These are phyloP conservation scores for Leucoagaricus sp. DNA, from an alignment of 1,284 basidiomycete species.

Conservation along the genomic window DNA sequence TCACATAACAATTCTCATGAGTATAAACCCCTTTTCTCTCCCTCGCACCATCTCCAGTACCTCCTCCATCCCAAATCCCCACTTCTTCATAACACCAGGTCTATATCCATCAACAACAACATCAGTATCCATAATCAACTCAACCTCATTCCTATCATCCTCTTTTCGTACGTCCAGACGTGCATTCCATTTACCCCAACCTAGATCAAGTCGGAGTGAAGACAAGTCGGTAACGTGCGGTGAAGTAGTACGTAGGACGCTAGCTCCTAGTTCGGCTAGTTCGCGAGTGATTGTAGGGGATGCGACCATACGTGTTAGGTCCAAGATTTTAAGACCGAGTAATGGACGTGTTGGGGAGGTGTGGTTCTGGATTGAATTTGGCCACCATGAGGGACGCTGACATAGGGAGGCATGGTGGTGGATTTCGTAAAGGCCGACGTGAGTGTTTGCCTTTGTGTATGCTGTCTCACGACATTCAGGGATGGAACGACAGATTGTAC, in stretches of 20 bases:
- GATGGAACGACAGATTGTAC: constrained; percentile 19
- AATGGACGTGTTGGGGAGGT: too few species aligned
- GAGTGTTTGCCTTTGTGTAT: constrained; percentile 23
- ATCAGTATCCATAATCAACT: constrained; percentile 27
- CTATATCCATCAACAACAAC: constrained; percentile 32
- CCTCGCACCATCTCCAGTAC: constrained; percentile 24
- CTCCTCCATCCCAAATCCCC: constrained; percentile 30
- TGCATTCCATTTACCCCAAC: constrained; percentile 31
- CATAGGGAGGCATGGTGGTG: constrained; percentile 22
- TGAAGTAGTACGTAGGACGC: constrained; percentile 28
- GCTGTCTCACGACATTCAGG: constrained; percentile 20
- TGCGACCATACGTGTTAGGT: constrained; percentile 31
- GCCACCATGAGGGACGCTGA: constrained; percentile 22
- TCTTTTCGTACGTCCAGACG: constrained; percentile 26
- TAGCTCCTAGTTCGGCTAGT: constrained; percentile 30
- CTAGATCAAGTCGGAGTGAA: constrained; percentile 24
- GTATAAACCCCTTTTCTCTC: constrained; percentile 27
- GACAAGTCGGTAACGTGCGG: constrained; percentile 27
- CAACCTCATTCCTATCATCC: constrained; percentile 21
- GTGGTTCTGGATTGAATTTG: too few species aligned
- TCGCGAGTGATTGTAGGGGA: constrained; percentile 25
- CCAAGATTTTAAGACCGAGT: constrained; percentile 29
- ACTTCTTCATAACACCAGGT: constrained; percentile 28
- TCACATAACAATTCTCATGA: constrained; percentile 29
- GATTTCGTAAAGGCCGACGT: constrained; percentile 24